Percentiles rank a stretch among this genome's conserved stretches.
These are phyloP conservation scores for Coleophoma cylindrospora DNA, from an alignment of 2,329 filamentous ascomycete species.

Conservation along the genomic window DNA sequence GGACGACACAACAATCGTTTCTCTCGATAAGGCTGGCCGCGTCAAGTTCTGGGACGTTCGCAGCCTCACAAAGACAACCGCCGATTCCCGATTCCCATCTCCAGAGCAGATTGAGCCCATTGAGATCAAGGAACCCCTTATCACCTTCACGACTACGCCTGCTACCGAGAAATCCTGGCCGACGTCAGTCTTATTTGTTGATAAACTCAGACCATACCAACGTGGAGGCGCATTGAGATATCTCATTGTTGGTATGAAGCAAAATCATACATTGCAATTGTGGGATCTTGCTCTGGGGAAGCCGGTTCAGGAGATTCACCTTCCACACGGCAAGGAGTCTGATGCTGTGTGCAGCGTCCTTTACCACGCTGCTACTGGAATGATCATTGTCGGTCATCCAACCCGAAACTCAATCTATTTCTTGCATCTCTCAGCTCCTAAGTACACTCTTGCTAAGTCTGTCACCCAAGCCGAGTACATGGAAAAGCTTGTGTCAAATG, in stretches of 20 bases:
- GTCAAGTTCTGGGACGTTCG: slow-evolving; percentile 99
- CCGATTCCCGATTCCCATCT: slow-evolving; percentile 44
- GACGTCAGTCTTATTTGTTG: slow-evolving; percentile 90
- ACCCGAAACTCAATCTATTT: slow-evolving; percentile 98
- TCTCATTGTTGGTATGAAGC: slow-evolving; percentile 96
- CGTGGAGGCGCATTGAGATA: slow-evolving; percentile 89
- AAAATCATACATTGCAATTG: slow-evolving; percentile 96
- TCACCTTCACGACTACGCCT: slow-evolving; percentile 81
- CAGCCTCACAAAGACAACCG: slow-evolving; percentile 56
- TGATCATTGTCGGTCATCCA: slow-evolving; percentile 92
- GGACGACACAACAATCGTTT: slow-evolving; percentile 90
- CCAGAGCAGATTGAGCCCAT: slow-evolving; percentile 42
- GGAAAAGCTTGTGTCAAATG: slow-evolving; percentile 67
- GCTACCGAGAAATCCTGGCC: slow-evolving; percentile 94
- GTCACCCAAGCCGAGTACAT: slow-evolving; percentile 89
- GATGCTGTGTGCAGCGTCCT: slow-evolving; percentile 97
- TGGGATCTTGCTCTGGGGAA: slow-evolving; percentile 97
- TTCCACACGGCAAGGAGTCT: slow-evolving; percentile 92
- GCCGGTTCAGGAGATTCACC: slow-evolving; percentile 93
- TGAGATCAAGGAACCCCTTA: slow-evolving; percentile 79
- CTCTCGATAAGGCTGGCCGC: slow-evolving; percentile 91
- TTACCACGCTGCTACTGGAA: slow-evolving; percentile 88
- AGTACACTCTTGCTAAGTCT: slow-evolving; percentile 73
- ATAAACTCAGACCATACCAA: slow-evolving; percentile 90
- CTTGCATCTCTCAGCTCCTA: slow-evolving; percentile 88